Evolutionary conservation across 352 stramenopile genomes (phyloP).

Genomic region (Pilasporangium apinafurcum): DNA sequence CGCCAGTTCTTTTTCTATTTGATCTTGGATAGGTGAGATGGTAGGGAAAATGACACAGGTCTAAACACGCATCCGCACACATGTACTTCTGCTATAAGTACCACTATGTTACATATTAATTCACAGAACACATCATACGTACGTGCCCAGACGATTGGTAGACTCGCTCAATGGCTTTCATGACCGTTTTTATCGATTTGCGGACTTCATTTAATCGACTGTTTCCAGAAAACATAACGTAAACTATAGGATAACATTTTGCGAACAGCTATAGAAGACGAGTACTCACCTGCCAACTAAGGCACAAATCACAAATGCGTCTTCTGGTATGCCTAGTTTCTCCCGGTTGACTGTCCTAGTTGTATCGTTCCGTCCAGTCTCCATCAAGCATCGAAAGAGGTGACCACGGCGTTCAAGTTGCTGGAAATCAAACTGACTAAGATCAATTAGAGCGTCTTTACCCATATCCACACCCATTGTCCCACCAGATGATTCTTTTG

Average conservation of each 20-base stretch:
- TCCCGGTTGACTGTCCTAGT: constrained; percentile 3
- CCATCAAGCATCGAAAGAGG: constrained; percentile 15
- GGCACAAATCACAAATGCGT: constrained; percentile 51
- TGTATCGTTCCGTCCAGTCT: constrained; percentile 2
- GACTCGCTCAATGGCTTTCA: constrained; percentile 34
- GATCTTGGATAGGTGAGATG: constrained; percentile 22
- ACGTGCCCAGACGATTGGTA: constrained; percentile 2
- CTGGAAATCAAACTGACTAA: constrained; percentile 7
- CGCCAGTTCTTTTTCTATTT: constrained; percentile 14
- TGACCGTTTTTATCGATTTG: constrained; percentile 26
- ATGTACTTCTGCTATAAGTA: background rate
- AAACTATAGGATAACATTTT: background rate
- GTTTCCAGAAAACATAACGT: background rate
- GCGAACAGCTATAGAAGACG: background rate
- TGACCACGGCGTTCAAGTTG: constrained; percentile 6
- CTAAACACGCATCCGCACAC: no score
- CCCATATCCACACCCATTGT: background rate
- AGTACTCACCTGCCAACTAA: constrained; percentile 50
- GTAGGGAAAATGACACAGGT: constrained; percentile 62
- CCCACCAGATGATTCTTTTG: background rate
- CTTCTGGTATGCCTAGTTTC: constrained; percentile 12
- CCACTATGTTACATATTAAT: background rate
- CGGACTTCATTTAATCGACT: constrained; percentile 61
- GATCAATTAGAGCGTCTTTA: constrained; percentile 20
- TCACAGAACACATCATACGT: background rate